phyloP scores from a whole-genome alignment of 768 basidiomycete genomes.

The Rhodosporidiobolus odoratus region DNA sequence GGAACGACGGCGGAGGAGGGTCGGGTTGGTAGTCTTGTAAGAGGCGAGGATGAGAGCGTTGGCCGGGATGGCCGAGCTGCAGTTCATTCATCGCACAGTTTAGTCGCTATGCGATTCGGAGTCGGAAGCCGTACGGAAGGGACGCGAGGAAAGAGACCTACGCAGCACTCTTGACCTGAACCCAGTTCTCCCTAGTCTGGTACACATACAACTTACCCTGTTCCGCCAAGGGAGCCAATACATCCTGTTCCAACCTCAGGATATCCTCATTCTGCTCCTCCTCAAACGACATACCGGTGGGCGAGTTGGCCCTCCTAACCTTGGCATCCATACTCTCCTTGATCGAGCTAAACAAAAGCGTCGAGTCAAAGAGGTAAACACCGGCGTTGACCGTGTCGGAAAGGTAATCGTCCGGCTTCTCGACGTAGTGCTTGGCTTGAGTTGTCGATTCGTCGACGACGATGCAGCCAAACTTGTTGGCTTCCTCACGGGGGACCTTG shows the following conservation, averaged over 20 bases:
- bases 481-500: slow-evolving; percentile 41
- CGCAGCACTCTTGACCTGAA: slow-evolving; percentile 52
- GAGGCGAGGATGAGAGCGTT: slow-evolving; percentile 49
- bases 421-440: slow-evolving; percentile 43
- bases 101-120: no score
- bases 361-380: slow-evolving; percentile 50
- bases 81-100: no score
- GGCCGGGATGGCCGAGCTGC: slow-evolving; percentile 51
- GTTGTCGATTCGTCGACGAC: slow-evolving; percentile 47
- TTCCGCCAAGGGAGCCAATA: slow-evolving; percentile 50
- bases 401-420: slow-evolving; percentile 52
- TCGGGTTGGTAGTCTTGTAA: slow-evolving; percentile 47
- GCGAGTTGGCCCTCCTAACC: slow-evolving; percentile 43
- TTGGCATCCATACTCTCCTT: slow-evolving; percentile 50
- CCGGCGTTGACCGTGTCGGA: slow-evolving; percentile 50
- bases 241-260: slow-evolving; percentile 51
- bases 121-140: no score
- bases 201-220: slow-evolving; percentile 50
- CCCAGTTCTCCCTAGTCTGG: slow-evolving; percentile 49
- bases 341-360: slow-evolving; percentile 49
- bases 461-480: slow-evolving; percentile 50
- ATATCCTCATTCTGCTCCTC: slow-evolving; percentile 50
- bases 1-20: slow-evolving; percentile 45
- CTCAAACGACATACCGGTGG: slow-evolving; percentile 40
- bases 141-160: slow-evolving; percentile 33